Base-by-base conservation (phyloP, 2,329 filamentous ascomycete genomes). In the Colletotrichum spinosum region DNA sequence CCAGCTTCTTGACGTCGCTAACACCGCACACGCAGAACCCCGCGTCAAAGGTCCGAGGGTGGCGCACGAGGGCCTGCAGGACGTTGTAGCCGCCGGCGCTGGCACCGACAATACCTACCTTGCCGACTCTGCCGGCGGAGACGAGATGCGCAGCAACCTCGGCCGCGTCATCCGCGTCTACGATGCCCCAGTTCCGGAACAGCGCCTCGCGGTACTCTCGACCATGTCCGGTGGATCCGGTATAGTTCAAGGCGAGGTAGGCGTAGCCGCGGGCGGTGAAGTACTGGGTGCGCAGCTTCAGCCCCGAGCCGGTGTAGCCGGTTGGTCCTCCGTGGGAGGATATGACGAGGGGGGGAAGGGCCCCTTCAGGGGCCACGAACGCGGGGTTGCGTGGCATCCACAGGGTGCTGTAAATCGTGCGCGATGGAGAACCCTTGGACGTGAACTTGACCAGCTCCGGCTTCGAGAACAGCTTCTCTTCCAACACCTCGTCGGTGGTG, bases 11-110 rank as follows among this genome's bases (percentile, higher is more conserved):
- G n/a, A 87, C 71, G 33, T 86, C 83, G 44, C 81, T 82, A 37
- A 88, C 80, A 3, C 85, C 85, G 34, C 80, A 85, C 2, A 80
- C 76, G 56, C 80, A 82, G 3, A 85, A 78, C 0, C 84, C 85
- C 0, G 78, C 82, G 0, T 83, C 80, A 68, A 85, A 87, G 0
- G 78, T 73, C 0, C 74, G 72, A 0, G 85, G 81, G 55, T 83
- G 79, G 41, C 77, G 77, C 25, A 80, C 80, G 3, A 87, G 69
- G 5, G 78, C 79, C 69, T 84, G 80, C 33, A 88, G 76, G 0
- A 84, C 83, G 10, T 81, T 80, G 71, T 87, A 88, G 0, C 86
- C 86, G 11, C 85, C 85, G 0, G 85, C 83, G 58, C 83, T 85
- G 6, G 76, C 76, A 2, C 85, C 85, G 1, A 79, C 80, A 60